Evolutionary conservation across 805 yeast genomes (phyloP).

Genomic region (Kregervanrija fluxuum): DNA sequence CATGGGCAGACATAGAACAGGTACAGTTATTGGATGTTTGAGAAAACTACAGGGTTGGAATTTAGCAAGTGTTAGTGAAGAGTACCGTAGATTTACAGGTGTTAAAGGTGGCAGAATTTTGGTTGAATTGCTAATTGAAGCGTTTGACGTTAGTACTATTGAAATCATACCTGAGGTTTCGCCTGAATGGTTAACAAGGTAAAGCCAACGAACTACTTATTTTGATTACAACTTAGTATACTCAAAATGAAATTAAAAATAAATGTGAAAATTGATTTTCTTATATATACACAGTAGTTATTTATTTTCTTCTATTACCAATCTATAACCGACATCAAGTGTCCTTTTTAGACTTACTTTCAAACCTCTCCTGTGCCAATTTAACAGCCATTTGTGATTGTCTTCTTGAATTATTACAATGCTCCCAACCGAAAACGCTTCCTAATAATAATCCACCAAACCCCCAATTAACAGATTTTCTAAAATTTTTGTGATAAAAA

Average conservation of each 20-base stretch:
- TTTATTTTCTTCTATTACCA: neutral
- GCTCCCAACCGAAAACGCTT: slow-evolving; percentile 85
- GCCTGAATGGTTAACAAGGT: slow-evolving; percentile 40
- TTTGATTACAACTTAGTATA: no score
- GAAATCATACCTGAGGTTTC: slow-evolving; percentile 34
- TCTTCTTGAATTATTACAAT: slow-evolving; percentile 69
- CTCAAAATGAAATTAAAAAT: neutral
- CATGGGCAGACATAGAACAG: slow-evolving; percentile 97
- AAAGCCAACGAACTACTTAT: neutral
- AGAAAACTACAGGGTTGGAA: slow-evolving; percentile 97
- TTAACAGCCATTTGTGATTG: slow-evolving; percentile 61
- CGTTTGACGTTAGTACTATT: slow-evolving; percentile 44
- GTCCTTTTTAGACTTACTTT: slow-evolving; percentile 27
- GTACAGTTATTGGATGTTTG: slow-evolving; percentile 92
- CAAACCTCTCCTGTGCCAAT: slow-evolving; percentile 49
- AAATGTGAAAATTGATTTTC: slow-evolving; percentile 7
- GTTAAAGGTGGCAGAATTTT: slow-evolving; percentile 85
- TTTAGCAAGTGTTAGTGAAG: slow-evolving; percentile 86
- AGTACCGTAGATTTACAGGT: slow-evolving; percentile 90
- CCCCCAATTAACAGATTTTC: slow-evolving; percentile 72
- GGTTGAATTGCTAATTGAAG: slow-evolving; percentile 85
- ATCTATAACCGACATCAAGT: neutral
- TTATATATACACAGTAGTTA: neutral
- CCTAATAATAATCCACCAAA: slow-evolving; percentile 75
- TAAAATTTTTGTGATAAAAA: slow-evolving; percentile 54